phyloP scores from a whole-genome alignment of 345 rosid genomes.

The Acer yangbiense region DNA sequence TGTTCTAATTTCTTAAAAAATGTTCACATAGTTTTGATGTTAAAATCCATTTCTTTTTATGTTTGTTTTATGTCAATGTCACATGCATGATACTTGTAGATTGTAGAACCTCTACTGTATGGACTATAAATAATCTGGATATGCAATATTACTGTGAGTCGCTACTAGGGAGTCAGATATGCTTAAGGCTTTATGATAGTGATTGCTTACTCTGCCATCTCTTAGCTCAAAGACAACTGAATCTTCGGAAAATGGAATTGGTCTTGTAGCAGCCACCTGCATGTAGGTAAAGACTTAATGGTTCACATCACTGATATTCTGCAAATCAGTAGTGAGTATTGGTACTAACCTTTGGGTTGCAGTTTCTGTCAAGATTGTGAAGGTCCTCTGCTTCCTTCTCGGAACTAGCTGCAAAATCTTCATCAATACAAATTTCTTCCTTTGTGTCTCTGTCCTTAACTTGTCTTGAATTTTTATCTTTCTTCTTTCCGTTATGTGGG shows the following conservation, averaged over 20 bases:
- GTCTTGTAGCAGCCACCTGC: constrained; percentile 69
- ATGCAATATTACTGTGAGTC: neutral
- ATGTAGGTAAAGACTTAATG: constrained; percentile 3
- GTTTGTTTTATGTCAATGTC: neutral
- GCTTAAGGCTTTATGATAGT: constrained; percentile 4
- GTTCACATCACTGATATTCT: constrained; percentile 4
- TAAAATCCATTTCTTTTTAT: neutral
- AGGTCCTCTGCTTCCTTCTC: constrained; percentile 31
- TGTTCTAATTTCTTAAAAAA: neutral
- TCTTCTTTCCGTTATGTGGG: constrained; percentile 31
- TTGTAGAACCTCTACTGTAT: neutral
- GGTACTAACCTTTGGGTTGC: constrained; percentile 44
- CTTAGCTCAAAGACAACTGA: constrained; percentile 58
- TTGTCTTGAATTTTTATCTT: constrained; percentile 22
- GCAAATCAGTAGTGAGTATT: constrained; percentile 4
- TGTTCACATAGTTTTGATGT: constrained; percentile 3
- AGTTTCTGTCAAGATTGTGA: constrained; percentile 24
- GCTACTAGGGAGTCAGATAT: neutral
- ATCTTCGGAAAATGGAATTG: constrained; percentile 59
- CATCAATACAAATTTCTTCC: constrained; percentile 37
- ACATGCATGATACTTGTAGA: neutral
- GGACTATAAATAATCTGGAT: neutral
- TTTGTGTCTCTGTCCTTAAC: neutral
- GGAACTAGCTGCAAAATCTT: constrained; percentile 33
- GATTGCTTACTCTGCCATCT: constrained; percentile 70